Conservation (phyloP, 139 green algal species). For the Pleodorina starrii region DNA sequence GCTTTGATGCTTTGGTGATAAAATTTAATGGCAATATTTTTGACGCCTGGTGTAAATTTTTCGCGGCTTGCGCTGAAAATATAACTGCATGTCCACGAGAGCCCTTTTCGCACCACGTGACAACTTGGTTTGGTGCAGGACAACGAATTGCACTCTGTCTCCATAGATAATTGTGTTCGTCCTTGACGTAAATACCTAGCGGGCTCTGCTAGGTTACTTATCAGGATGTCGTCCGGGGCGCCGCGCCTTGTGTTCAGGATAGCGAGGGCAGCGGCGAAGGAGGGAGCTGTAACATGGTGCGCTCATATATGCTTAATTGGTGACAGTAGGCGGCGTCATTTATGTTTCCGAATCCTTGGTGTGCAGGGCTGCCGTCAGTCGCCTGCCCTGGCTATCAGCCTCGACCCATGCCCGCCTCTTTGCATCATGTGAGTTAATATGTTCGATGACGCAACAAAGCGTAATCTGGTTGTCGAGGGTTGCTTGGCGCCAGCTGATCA, state of each 20-base stretch:
- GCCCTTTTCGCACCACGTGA: too few species aligned
- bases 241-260: neutral
- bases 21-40: too few species aligned
- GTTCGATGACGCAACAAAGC: neutral
- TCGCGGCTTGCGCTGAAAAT: too few species aligned
- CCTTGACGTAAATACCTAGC: too few species aligned
- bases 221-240: neutral
- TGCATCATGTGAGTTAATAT: conserved; percentile 17
- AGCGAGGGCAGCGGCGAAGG: neutral
- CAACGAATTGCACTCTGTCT: too few species aligned
- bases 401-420: neutral
- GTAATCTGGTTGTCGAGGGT: neutral
- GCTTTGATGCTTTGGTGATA: too few species aligned
- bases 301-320: too few species aligned
- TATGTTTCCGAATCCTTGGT: neutral
- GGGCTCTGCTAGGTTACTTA: neutral
- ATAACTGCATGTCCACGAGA: too few species aligned
- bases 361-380: neutral
- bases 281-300: neutral
- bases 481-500: neutral
- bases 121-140: too few species aligned
- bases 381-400: neutral
- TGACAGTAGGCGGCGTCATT: neutral
- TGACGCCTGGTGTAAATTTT: too few species aligned
- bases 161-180: too few species aligned